Evolutionary conservation across 2,329 filamentous ascomycete genomes (phyloP).

Genomic region (Paracoccidioides lutzii): DNA sequence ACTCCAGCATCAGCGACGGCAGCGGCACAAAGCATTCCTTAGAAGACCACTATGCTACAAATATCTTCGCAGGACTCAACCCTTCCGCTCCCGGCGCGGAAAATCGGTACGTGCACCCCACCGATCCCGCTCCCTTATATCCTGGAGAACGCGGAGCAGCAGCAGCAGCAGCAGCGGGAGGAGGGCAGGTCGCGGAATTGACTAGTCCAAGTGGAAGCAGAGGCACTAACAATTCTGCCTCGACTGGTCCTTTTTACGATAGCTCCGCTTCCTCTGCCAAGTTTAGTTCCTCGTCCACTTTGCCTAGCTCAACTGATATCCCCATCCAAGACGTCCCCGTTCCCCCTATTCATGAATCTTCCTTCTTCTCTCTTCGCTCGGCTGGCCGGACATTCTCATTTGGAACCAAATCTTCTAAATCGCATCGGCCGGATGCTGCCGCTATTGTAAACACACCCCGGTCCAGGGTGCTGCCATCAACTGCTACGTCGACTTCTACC

Average conservation of each 20-base stretch:
- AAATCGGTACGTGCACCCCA: conserved; percentile 22
- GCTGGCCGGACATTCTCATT: conserved; percentile 43
- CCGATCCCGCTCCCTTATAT: not conserved
- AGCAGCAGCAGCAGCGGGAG: too few relatives aligned
- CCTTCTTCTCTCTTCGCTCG: conserved; percentile 30
- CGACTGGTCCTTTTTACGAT: conserved; percentile 33
- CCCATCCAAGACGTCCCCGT: conserved; percentile 30
- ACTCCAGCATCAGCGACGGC: conserved; percentile 19
- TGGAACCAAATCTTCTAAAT: conserved; percentile 30
- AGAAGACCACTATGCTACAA: conserved; percentile 25
- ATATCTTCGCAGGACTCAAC: conserved; percentile 27
- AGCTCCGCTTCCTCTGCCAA: conserved; percentile 37
- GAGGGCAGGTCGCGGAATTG: conserved; percentile 14
- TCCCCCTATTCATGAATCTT: conserved; percentile 26
- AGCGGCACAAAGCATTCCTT: conserved; percentile 23
- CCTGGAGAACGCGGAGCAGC: too few relatives aligned
- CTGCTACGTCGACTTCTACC: too few relatives aligned
- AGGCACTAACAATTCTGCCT: conserved; percentile 36
- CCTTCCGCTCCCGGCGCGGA: conserved; percentile 20
- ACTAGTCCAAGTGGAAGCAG: conserved; percentile 34
- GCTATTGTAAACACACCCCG: conserved; percentile 4
- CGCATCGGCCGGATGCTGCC: conserved; percentile 12
- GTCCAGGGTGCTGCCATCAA: conserved; percentile 10
- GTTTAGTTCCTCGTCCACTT: conserved; percentile 42
- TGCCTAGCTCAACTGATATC: conserved; percentile 42